These are phyloP conservation scores for Papiliotrema fonsecae DNA, from an alignment of 1,284 basidiomycete genomes.

Conservation along the genomic window DNA sequence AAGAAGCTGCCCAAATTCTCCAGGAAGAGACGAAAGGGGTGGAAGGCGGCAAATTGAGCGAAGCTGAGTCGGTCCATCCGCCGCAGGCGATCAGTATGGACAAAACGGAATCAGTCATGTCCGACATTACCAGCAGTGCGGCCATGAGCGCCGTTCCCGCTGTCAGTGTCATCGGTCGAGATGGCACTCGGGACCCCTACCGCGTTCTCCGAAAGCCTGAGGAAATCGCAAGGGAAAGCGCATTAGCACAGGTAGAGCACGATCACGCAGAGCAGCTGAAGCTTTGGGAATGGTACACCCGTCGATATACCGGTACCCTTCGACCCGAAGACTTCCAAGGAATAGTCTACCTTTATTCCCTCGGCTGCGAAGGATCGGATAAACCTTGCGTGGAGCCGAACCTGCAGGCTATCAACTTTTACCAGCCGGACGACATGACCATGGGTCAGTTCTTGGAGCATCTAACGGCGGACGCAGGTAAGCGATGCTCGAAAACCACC, in stretches of 20 bases:
- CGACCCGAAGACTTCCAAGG: slow-evolving; percentile 90
- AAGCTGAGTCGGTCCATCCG: slow-evolving; percentile 7
- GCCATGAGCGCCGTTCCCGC: slow-evolving; percentile 18
- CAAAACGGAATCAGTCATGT: slow-evolving; percentile 9
- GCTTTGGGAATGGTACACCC: slow-evolving; percentile 87
- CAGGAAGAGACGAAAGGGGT: slow-evolving; percentile 59
- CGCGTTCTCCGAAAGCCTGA: slow-evolving; percentile 41
- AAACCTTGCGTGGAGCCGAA: slow-evolving; percentile 51
- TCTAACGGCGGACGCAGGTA: slow-evolving; percentile 65
- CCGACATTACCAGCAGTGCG: slow-evolving; percentile 14
- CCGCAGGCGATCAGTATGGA: slow-evolving; percentile 7
- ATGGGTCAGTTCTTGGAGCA: slow-evolving; percentile 83
- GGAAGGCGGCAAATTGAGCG: slow-evolving; percentile 13
- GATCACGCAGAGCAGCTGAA: slow-evolving; percentile 77
- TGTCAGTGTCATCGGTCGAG: slow-evolving; percentile 8
- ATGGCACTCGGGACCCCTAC: slow-evolving; percentile 31
- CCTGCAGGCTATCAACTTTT: slow-evolving; percentile 76
- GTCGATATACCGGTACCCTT: slow-evolving; percentile 75
- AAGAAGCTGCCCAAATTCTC: slow-evolving; percentile 62
- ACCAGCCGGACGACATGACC: slow-evolving; percentile 86
- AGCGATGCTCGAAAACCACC: slow-evolving; percentile 68
- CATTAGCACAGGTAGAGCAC: slow-evolving; percentile 64
- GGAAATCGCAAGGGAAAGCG: slow-evolving; percentile 65
- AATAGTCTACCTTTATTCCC: slow-evolving; percentile 53
- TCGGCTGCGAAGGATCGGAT: slow-evolving; percentile 45